Percentiles rank a stretch among this genome's conserved stretches.
Conservation (phyloP, 1,284 basidiomycete genomes). For the Boletus semigastroideus region DNA sequence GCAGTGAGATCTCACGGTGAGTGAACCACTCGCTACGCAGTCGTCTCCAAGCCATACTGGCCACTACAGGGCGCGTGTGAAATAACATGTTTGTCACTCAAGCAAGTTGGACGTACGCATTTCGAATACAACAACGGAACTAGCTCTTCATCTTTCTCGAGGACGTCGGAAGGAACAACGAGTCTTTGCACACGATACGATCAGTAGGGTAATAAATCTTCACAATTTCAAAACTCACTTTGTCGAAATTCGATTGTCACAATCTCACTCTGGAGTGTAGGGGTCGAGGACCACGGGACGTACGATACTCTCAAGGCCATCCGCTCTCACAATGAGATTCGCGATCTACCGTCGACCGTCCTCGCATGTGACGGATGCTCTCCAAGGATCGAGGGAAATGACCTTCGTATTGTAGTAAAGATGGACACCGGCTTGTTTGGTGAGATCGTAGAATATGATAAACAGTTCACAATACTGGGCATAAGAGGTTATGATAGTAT, state of each 20-base stretch:
- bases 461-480: conserved; percentile 59
- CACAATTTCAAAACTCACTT: conserved; percentile 31
- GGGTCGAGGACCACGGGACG: conserved; percentile 43
- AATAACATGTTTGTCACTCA: background rate
- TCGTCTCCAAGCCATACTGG: conserved; percentile 25
- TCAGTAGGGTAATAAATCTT: background rate
- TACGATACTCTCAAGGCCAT: conserved; percentile 53
- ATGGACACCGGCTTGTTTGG: conserved; percentile 44
- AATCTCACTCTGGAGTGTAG: conserved; percentile 27
- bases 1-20: conserved; percentile 12
- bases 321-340: conserved; percentile 55
- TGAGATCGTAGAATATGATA: conserved; percentile 49
- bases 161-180: conserved; percentile 34
- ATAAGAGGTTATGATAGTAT: too few species aligned
- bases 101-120: conserved; percentile 27
- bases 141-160: conserved; percentile 39
- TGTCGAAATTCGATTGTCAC: conserved; percentile 44
- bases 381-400: conserved; percentile 41
- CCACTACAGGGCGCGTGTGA: conserved; percentile 15
- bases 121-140: conserved; percentile 28
- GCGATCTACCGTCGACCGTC: conserved; percentile 40
- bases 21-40: conserved; percentile 17
- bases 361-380: conserved; percentile 38
- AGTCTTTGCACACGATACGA: conserved; percentile 14
- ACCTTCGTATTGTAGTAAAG: conserved; percentile 50